Evolutionary conservation across 2,329 filamentous ascomycete genomes (phyloP).

Genomic region (Arthrobotrys megalospora): DNA sequence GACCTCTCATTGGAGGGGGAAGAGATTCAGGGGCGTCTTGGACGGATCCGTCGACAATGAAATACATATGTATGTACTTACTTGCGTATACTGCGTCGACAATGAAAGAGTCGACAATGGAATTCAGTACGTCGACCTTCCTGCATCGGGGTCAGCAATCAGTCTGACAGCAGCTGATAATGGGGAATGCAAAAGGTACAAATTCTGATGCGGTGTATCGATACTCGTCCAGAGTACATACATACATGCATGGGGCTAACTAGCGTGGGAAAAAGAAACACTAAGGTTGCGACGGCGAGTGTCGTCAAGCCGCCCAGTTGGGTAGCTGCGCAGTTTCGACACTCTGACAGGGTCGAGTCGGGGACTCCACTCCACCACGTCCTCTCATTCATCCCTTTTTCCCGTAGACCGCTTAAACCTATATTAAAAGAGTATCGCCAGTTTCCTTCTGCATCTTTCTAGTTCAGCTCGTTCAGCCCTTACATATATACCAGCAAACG

Average conservation of each 20-base stretch:
- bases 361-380: constrained; percentile 24
- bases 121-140: too few species aligned
- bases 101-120: too few species aligned
- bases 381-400: constrained; percentile 20
- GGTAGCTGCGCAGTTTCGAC: constrained; percentile 48
- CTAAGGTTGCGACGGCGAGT: constrained; percentile 40
- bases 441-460: constrained; percentile 12
- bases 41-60: constrained; percentile 5
- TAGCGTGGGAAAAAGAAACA: constrained; percentile 1
- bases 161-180: not conserved
- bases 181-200: not conserved
- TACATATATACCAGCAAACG: constrained; percentile 34
- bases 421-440: constrained; percentile 35
- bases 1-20: not conserved
- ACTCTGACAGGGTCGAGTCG: constrained; percentile 25
- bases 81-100: too few species aligned
- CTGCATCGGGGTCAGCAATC: too few species aligned
- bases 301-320: constrained; percentile 40
- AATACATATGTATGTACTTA: too few species aligned
- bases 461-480: constrained; percentile 50
- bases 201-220: constrained; percentile 2
- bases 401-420: constrained; percentile 21
- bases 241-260: not conserved
- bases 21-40: constrained; percentile 26
- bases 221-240: not conserved